These are phyloP conservation scores for Eleusine indica DNA, from an alignment of 176 grass and related monocot genomes.

Conservation along the genomic window DNA sequence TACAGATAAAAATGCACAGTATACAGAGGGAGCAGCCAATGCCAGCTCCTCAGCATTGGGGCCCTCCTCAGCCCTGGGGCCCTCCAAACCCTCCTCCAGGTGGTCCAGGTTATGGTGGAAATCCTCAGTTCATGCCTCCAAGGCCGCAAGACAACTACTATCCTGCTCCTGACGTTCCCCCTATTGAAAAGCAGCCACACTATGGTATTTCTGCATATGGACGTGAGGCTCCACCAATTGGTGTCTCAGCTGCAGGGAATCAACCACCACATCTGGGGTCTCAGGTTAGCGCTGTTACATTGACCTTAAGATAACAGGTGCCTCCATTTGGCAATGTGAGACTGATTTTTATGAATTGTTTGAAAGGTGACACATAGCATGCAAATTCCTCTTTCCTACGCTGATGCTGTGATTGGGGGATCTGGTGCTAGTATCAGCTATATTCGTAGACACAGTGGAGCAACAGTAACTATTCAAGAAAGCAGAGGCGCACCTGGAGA, in stretches of 20 bases:
- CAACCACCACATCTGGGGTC: constrained; percentile 54
- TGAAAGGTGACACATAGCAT: constrained; percentile 76
- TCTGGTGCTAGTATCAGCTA: constrained; percentile 91
- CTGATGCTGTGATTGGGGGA: constrained; percentile 91
- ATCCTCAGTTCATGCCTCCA: constrained; percentile 77
- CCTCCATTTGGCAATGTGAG: not conserved
- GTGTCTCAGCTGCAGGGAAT: constrained; percentile 50
- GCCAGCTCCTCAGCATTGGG: constrained; percentile 64
- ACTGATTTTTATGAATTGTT: constrained; percentile 26
- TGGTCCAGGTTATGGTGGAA: constrained; percentile 63
- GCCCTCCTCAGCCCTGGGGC: constrained; percentile 71
- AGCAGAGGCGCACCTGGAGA: constrained; percentile 78
- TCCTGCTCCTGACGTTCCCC: constrained; percentile 45
- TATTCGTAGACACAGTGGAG: constrained; percentile 91
- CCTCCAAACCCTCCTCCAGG: constrained; percentile 53
- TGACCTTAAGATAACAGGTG: not conserved
- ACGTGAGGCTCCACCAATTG: constrained; percentile 51
- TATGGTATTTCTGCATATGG: constrained; percentile 77
- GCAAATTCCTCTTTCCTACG: constrained; percentile 88
- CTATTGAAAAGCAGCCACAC: constrained; percentile 75
- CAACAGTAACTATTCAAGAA: constrained; percentile 93
- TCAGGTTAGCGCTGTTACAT: constrained; percentile 56
- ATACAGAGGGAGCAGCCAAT: constrained; percentile 66
- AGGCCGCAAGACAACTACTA: constrained; percentile 66
- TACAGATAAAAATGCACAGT: constrained; percentile 68